Evolutionary conservation across 306 rosid species (phyloP).

Genomic region (Lathyrus aphaca): DNA sequence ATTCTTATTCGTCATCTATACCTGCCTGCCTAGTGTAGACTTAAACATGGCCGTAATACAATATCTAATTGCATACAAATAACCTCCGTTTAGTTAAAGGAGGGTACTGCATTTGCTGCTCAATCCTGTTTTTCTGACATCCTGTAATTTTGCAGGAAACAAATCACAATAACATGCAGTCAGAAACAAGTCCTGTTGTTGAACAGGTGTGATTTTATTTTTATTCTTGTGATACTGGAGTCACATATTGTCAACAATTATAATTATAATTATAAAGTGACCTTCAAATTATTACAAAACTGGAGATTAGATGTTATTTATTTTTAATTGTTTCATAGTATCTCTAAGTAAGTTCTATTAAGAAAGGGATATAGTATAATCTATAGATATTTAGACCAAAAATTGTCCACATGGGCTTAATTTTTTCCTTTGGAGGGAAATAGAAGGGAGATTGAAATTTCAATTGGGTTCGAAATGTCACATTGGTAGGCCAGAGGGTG

Average conservation of each 20-base stretch:
- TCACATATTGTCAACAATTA: slow-evolving; percentile 19
- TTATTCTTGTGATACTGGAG: slow-evolving; percentile 32
- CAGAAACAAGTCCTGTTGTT: slow-evolving; percentile 54
- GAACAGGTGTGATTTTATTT: slow-evolving; percentile 37
- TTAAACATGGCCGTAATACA: not conserved
- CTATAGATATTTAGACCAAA: not conserved
- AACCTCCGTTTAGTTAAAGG: slow-evolving; percentile 6
- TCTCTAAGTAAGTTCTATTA: not conserved
- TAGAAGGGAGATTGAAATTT: not conserved
- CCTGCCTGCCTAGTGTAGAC: slow-evolving; percentile 19
- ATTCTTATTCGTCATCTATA: slow-evolving; percentile 40
- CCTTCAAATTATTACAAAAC: slow-evolving; percentile 33
- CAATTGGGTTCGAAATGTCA: not conserved
- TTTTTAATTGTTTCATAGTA: not conserved
- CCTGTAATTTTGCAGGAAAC: slow-evolving; percentile 55
- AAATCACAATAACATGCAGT: slow-evolving; percentile 49
- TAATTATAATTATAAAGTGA: not conserved
- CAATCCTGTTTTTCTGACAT: slow-evolving; percentile 15
- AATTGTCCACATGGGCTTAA: not conserved
- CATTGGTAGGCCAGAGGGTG: not conserved
- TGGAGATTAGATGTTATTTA: too few relatives aligned
- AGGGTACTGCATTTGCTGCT: slow-evolving; percentile 2
- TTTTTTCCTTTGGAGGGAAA: not conserved
- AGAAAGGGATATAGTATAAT: slow-evolving; percentile 5
- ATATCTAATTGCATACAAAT: slow-evolving; percentile 15